phyloP scores from a whole-genome alignment of 768 basidiomycete genomes.

The Pleurotus ostreatus region DNA sequence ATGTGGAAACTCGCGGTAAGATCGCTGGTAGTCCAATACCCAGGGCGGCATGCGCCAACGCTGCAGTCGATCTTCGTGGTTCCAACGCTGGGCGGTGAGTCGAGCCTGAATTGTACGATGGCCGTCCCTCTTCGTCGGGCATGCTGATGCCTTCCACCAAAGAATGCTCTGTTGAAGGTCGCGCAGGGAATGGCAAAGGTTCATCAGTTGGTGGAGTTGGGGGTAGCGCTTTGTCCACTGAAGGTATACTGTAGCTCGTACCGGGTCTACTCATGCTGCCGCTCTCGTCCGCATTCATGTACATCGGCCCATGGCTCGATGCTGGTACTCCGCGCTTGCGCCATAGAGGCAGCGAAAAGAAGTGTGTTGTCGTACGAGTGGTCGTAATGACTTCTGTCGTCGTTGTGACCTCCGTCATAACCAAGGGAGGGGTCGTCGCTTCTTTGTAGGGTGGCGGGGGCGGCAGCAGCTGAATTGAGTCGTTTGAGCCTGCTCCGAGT shows the following conservation, averaged over 20 bases:
- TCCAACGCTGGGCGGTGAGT: constrained; percentile 11
- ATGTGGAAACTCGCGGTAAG: constrained; percentile 36
- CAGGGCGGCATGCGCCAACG: constrained; percentile 52
- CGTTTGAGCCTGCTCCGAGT: neutral
- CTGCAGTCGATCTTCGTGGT: constrained; percentile 27
- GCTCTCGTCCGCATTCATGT: constrained; percentile 18
- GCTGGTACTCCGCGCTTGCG: constrained; percentile 42
- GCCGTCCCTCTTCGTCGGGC: constrained; percentile 4
- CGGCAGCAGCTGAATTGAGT: neutral
- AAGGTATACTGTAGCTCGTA: constrained; percentile 17
- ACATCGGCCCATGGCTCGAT: constrained; percentile 22
- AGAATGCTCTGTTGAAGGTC: neutral
- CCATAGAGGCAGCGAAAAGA: constrained; percentile 68
- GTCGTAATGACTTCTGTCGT: constrained; percentile 44
- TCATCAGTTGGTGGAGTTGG: constrained; percentile 15
- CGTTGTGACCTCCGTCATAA: constrained; percentile 41
- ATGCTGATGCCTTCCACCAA: neutral
- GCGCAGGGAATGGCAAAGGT: neutral
- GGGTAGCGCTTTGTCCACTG: constrained; percentile 39
- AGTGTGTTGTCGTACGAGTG: constrained; percentile 49
- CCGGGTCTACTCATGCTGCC: constrained; percentile 14
- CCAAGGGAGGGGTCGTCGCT: constrained; percentile 22
- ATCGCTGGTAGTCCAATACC: constrained; percentile 57
- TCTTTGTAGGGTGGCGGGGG: constrained; percentile 32
- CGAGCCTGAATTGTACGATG: constrained; percentile 1